Evolutionary conservation across 352 stramenopile species (phyloP), one percentile per base, ranked within the genome.

Genomic region (Lagenidium sp.): DNA sequence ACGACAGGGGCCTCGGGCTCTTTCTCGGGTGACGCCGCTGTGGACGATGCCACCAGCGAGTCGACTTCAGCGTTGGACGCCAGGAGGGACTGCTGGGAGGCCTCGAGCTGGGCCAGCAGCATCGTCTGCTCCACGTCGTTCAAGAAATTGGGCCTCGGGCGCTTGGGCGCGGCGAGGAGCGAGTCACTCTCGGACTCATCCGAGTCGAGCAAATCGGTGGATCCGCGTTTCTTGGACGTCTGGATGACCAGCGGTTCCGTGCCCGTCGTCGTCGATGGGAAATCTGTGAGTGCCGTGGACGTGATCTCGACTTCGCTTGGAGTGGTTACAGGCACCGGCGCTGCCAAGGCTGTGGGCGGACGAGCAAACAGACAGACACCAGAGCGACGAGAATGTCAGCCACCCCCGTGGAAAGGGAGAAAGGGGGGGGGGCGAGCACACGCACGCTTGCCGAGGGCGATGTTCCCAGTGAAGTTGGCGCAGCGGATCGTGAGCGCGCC

Each of bases 401-500:
- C n/a, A n/a, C n/a, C n/a, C n/a, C n/a, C n/a, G n/a, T n/a, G n/a
- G n/a, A n/a, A n/a, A 36, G 16, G 8, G 3, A 35, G 24, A 4
- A 25, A 8, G 29, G 7, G n/a, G n/a, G n/a, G 6, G 26, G 11
- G 22, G 6, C 31, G 16, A 36, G 8, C 11, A 18, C 25, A 11
- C 52, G 37, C 65, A 74, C 58, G 55, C 47, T 74, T 86, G 32
- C 60, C 63, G 32, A 92, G 59, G 36, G 82, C 65, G 22, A 92
- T 63, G 32, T 69, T 49, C 40, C 79, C 79, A 8, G 74, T 82
- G 54, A 92, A 92, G 65, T 70, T 65, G 45, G 44, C 47, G 57
- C 79, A 92, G 37, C 72, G 68, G 53, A 92, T 86, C 35, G 65
- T 65, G 23, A 92, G 64, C 36, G 57, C 44, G 10, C 79, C 79